Evolutionary conservation across 2,329 filamentous ascomycete genomes (phyloP), one percentile per base, ranked within the genome.

Genomic region (Colletotrichum costaricense): DNA sequence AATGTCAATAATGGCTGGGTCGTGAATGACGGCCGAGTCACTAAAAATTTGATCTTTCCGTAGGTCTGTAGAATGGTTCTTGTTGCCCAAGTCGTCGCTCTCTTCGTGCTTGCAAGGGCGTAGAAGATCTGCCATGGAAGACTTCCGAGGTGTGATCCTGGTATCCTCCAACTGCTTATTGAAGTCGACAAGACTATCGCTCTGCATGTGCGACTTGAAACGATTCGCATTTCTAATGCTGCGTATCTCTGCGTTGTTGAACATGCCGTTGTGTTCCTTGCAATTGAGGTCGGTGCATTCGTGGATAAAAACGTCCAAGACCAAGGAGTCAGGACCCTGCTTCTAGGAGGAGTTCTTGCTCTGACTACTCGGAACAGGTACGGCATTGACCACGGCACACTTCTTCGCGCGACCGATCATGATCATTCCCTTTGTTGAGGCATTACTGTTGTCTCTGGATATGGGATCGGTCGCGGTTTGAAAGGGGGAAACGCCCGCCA

Each of bases 171-270:
- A 28, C 14, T 75, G 66, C 30, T 67, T 68, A 16, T 38, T 56
- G 16, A 58, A 73, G 5, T 66, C 71, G 5, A 33, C n/a, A 38
- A 66, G 14, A 14, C 3, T 33, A 8, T 55, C 54, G 22, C 56
- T 62, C 24, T 56, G 60, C 38, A 46, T 52, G 9, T 63, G 57
- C 5, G 38, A 49, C 22, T 59, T 67, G 66, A 70, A 75, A 14
- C 73, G 69, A 11, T 38, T 49, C 57, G 72, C 56, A 66, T 63
- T 55, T 52, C 56, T 38, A 59, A 73, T 75, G 56, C 69, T 66
- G n/a, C 49, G 56, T 14, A 75, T 73, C 28, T 73, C 66, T 26
- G 73, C 74, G 14, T 66, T 68, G n/a, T 63, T 60, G 63, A 69
- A 64, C 5, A 70, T 11, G 19, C 24, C 49, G 3, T 30, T 57